These are phyloP conservation scores for Suhomyces bokatorum DNA, from an alignment of 1,139 yeast genomes.

Conservation along the genomic window DNA sequence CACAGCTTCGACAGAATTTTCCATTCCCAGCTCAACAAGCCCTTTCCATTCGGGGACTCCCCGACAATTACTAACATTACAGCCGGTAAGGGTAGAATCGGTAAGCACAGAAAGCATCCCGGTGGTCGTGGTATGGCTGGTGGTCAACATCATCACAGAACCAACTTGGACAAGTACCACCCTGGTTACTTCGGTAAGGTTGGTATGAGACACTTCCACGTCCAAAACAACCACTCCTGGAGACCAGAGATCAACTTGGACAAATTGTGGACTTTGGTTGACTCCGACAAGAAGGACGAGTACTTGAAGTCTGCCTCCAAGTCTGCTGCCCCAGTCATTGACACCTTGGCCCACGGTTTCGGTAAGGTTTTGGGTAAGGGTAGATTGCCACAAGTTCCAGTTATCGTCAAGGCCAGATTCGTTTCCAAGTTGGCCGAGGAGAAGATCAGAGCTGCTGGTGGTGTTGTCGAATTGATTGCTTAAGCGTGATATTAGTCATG, in stretches of 20 bases:
- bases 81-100: constrained; percentile 99
- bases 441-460: constrained; percentile 99
- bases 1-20: not conserved
- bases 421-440: constrained; percentile 99
- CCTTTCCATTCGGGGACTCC: not conserved
- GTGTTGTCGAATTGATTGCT: constrained; percentile 99
- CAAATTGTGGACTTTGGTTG: constrained; percentile 97
- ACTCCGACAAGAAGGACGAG: constrained; percentile 92
- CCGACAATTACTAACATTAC: constrained; percentile 35
- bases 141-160: constrained; percentile 99
- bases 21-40: not conserved
- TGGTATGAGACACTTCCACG: constrained; percentile 99
- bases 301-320: constrained; percentile 83
- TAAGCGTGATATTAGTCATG: constrained; percentile 39
- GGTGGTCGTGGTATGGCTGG: constrained; percentile 99
- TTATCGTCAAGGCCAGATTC: constrained; percentile 98
- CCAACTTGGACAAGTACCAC: constrained; percentile 99
- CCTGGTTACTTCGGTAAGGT: constrained; percentile 99
- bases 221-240: constrained; percentile 96
- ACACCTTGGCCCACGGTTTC: constrained; percentile 99
- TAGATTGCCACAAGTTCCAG: constrained; percentile 96
- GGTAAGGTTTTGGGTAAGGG: constrained; percentile 99
- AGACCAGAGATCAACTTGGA: constrained; percentile 97
- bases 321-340: constrained; percentile 97
- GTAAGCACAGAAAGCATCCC: constrained; percentile 99